Evolutionary conservation across 2,329 filamentous ascomycete genomes (phyloP), one percentile per base, ranked within the genome.

Genomic region (Trichophyton benhamiae): DNA sequence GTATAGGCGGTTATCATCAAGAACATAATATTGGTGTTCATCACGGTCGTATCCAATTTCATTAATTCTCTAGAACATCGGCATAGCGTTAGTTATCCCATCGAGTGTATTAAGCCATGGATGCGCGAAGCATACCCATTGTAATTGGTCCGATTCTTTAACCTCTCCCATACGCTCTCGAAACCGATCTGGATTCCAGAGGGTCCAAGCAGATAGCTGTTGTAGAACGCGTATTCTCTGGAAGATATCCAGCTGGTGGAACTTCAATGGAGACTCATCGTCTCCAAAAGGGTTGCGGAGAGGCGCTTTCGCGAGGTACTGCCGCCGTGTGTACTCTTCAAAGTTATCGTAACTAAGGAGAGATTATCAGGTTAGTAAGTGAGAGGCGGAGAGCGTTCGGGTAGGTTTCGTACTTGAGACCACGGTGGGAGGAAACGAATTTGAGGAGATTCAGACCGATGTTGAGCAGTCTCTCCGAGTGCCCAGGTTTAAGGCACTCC

Each of bases 1-100:
- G 72, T 99, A 99, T 48, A 99, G 79, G 64, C 94, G 84, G 68
- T 96, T 95, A 72, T 99, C 94, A 68, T 97, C 92, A 2, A 99
- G 82, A 2, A 97, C 86, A 69, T 87, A 95, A 71, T 97, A 95
- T 41, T 85, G 86, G 42, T 90, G 86, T 65, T 95, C 91, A 55
- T 96, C 81, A 22, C 84, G 81, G 72, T 99, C 94, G 85, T 90
- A 97, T 8, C 94, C 94, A 64, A 75, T 67, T 63, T 75, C 74
- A 61, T 75, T 71, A 60, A 74, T 68, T 65, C 78, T 79, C 79
- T 80, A 65, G 9, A 11, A 8, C 22, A 15, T 22, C 13, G 3
- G 22, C 3, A 15, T 22, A 25, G 8, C 9, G 22, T 52, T 27
- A 52, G 46, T 52, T 30, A 52, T 52, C 9, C 20, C 3, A 13